Base-by-base conservation (phyloP, 768 basidiomycete genomes). In the Suillus spraguei region DNA sequence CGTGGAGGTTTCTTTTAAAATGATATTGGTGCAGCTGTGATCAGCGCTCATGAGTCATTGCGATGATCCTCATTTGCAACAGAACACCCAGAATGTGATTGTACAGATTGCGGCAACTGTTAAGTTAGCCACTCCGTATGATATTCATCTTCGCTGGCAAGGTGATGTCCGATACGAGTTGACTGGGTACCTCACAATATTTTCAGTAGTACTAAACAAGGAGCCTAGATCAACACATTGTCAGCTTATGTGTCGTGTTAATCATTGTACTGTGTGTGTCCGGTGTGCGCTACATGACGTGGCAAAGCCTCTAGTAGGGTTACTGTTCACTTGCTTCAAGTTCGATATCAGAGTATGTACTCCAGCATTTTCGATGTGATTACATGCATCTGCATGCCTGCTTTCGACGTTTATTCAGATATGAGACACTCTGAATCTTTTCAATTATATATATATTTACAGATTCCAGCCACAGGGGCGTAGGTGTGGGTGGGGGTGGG, bases 121-220 rank as follows among this genome's bases (percentile, higher is more conserved):
- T n/a, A n/a, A n/a, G n/a, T n/a, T n/a, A n/a, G n/a, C n/a, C n/a
- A n/a, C n/a, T n/a, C n/a, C n/a, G n/a, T n/a, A n/a, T n/a, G n/a
- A n/a, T n/a, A n/a, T n/a, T n/a, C n/a, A n/a, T 53, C 32, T n/a
- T n/a, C 52, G 52, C 52, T 53, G 32, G 52, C 50, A 52, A 32
- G 17, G 50, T 2, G 17, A 33, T 32, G 17, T 17, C 50, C 2
- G 24, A 3, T 17, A 33, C 6, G 50, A 33, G 9, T 32, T 20
- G 32, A 32, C 32, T 53, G 20, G 32, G 9, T 5, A 53, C 32
- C 20, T 10, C 17, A 16, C 9, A 10, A 32, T 0, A 10, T 52
- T 17, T 10, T 10, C 50, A 52, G 50, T 5, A 52, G 50, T 5
- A 33, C 50, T 52, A 33, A 17, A 52, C 20, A 33, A 20, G 28